Conservation (phyloP, 495 filamentous ascomycete genomes). For the Pyrenopolyporus hunteri region DNA sequence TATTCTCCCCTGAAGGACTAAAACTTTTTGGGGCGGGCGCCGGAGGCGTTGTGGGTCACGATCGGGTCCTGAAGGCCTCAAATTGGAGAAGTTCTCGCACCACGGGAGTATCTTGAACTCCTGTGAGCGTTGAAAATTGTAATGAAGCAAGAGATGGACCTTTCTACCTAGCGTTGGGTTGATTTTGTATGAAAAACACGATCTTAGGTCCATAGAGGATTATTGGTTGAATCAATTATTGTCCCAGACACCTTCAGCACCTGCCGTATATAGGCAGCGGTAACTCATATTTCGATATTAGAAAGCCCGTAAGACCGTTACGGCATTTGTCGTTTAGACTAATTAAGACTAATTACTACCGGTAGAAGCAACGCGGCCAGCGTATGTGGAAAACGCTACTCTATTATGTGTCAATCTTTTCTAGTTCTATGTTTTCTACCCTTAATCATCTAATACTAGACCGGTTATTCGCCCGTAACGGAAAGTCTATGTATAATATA, state of each 20-base stretch:
- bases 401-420: slow-evolving; percentile 12
- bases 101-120: slow-evolving; percentile 60
- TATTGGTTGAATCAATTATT: too few relatives aligned
- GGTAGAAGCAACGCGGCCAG: too few relatives aligned
- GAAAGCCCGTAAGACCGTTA: too few relatives aligned
- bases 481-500: slow-evolving; percentile 12
- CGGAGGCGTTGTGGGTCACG: slow-evolving; percentile 56
- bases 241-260: too few relatives aligned
- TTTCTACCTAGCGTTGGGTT: slow-evolving; percentile 2
- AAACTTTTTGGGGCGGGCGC: slow-evolving; percentile 49
- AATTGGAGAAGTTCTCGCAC: slow-evolving; percentile 52
- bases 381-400: background rate
- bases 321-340: too few relatives aligned
- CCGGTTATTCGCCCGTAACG: slow-evolving; percentile 20
- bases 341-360: too few relatives aligned
- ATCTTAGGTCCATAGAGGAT: too few relatives aligned
- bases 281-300: too few relatives aligned
- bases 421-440: background rate
- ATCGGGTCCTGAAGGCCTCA: slow-evolving; percentile 50
- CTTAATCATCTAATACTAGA: background rate
- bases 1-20: slow-evolving; percentile 40
- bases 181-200: background rate
- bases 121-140: slow-evolving; percentile 61
- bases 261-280: too few relatives aligned
- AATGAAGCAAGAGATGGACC: slow-evolving; percentile 43